Conservation (phyloP, 2,329 filamentous ascomycete species). For the Lachnellula occidentalis region DNA sequence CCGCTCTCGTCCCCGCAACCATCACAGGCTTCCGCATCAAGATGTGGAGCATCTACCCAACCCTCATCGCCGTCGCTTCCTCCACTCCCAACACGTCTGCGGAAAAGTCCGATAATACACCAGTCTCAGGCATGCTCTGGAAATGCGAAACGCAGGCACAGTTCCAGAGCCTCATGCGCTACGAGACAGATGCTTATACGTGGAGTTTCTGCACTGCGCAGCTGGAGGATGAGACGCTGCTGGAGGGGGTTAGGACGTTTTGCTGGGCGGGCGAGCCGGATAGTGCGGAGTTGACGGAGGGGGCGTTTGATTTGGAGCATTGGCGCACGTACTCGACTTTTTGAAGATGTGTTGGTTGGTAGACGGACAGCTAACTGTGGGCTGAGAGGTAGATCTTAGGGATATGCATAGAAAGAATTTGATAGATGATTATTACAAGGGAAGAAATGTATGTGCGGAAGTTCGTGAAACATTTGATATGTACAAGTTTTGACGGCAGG, state of each 20-base stretch:
- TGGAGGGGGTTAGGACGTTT: background rate
- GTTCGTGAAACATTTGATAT: background rate
- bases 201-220: slow-evolving; percentile 1
- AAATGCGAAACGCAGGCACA: background rate
- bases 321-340: background rate
- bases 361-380: no score
- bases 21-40: slow-evolving; percentile 3
- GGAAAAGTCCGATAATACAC: no score
- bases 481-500: background rate
- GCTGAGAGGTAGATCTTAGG: no score
- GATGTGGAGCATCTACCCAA: slow-evolving; percentile 6
- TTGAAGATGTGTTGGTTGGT: no score
- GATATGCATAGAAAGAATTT: background rate
- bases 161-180: background rate
- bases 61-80: background rate
- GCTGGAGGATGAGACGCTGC: slow-evolving; percentile 1
- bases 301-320: slow-evolving; percentile 2
- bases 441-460: background rate
- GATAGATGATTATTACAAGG: background rate
- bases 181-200: slow-evolving; percentile 1
- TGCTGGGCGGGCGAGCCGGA: slow-evolving; percentile 5
- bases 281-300: background rate
- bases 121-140: slow-evolving; percentile 1
- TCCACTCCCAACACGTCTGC: no score
- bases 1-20: background rate